phyloP scores from a whole-genome alignment of 257 asterid genomes.

The Petunia secreta region DNA sequence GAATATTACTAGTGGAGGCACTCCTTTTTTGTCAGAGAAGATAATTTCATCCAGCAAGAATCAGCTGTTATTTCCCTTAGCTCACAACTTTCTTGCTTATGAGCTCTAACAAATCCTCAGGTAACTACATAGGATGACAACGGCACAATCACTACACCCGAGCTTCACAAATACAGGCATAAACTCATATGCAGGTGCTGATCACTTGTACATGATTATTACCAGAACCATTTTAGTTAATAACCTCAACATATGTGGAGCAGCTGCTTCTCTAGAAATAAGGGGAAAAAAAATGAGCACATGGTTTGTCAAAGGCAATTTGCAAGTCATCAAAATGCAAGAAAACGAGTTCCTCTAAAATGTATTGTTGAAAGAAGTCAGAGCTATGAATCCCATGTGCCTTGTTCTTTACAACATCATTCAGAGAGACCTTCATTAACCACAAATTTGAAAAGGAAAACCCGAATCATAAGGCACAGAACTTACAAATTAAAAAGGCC shows the following conservation, averaged over 20 bases:
- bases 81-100: background rate
- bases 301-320: background rate
- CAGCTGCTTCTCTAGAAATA: background rate
- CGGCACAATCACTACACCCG: no score
- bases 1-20: background rate
- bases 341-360: background rate
- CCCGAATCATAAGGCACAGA: background rate
- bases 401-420: background rate
- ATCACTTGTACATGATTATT: constrained; percentile 10
- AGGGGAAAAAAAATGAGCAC: background rate
- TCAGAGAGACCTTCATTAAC: background rate
- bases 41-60: background rate
- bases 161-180: no score
- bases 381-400: background rate
- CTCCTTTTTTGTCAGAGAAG: background rate
- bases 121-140: no score
- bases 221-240: background rate
- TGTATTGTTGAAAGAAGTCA: background rate
- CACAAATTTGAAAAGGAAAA: background rate
- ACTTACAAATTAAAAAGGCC: constrained; percentile 12
- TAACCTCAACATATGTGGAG: background rate
- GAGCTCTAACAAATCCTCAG: background rate
- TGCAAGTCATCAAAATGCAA: background rate
- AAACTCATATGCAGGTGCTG: background rate
- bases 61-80: background rate